Conservation (phyloP, 169 alveolate genomes). For the Blepharisma undulans region DNA sequence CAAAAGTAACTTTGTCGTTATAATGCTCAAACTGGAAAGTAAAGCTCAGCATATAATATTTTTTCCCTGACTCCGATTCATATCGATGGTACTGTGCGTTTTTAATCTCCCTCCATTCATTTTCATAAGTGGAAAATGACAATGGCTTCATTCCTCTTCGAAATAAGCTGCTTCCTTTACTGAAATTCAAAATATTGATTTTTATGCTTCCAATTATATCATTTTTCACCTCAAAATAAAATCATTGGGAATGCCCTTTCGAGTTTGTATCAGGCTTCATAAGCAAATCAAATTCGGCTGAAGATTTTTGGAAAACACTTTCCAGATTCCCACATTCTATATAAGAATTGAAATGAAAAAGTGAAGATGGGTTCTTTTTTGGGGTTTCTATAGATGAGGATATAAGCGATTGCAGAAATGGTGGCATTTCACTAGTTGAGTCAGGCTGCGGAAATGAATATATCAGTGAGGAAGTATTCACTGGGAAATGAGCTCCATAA, state of each 20-base stretch:
- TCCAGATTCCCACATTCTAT: constrained; percentile 41
- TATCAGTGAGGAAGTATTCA: neutral
- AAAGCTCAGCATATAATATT: constrained; percentile 14
- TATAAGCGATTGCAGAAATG: neutral
- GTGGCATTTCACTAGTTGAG: neutral
- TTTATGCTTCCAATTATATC: neutral
- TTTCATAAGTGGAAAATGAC: neutral
- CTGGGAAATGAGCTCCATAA: neutral
- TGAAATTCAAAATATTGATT: constrained; percentile 28
- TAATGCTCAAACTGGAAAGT: neutral
- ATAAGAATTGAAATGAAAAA: constrained; percentile 3
- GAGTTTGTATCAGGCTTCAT: constrained; percentile 34
- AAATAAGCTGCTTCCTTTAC: neutral
- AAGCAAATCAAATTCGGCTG: constrained; percentile 12
- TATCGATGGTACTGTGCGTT: neutral
- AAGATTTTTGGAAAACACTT: neutral
- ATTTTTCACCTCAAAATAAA: constrained; percentile 15
- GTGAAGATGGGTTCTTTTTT: neutral
- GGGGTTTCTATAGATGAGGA: constrained; percentile 26
- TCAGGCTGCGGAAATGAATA: neutral
- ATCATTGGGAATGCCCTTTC: constrained; percentile 36
- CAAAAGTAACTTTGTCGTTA: neutral
- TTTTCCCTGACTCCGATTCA: neutral
- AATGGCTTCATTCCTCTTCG: constrained; percentile 29
- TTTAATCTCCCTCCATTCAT: neutral